A percentile compares a stretch with the other conserved stretches of the same genome.
Evolutionary conservation across 192 early-diverging fungal species (phyloP).

Genomic region (Coemansia sp.): DNA sequence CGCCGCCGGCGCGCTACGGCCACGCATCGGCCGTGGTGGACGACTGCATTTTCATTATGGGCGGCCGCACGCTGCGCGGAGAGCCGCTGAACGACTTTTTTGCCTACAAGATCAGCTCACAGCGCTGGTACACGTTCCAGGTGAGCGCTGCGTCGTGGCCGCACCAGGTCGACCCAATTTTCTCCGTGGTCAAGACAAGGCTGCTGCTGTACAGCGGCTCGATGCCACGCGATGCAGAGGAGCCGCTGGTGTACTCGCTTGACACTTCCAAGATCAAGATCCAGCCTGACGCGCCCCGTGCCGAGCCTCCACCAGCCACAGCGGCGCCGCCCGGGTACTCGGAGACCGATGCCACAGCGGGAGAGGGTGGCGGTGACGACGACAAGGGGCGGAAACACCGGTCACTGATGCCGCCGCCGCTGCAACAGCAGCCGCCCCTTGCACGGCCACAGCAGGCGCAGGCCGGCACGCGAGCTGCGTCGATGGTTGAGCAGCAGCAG

Average conservation of each 20-base stretch:
- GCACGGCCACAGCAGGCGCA: neutral
- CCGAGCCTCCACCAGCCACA: neutral
- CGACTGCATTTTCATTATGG: slow-evolving; percentile 54
- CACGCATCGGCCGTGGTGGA: slow-evolving; percentile 52
- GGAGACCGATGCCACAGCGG: neutral
- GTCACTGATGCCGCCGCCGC: slow-evolving; percentile 33
- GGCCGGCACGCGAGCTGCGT: slow-evolving; percentile 19
- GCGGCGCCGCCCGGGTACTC: neutral
- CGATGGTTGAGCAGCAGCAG: slow-evolving; percentile 27
- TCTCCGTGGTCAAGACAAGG: slow-evolving; percentile 45
- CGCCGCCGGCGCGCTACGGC: slow-evolving; percentile 46
- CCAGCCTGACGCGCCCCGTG: slow-evolving; percentile 39
- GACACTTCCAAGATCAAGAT: slow-evolving; percentile 55
- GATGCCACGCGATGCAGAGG: slow-evolving; percentile 24
- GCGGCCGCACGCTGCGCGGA: slow-evolving; percentile 38
- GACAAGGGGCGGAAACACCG: slow-evolving; percentile 30
- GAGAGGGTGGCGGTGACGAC: neutral
- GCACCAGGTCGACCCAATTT: slow-evolving; percentile 45
- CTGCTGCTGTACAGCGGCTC: slow-evolving; percentile 48
- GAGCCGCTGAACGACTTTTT: slow-evolving; percentile 50
- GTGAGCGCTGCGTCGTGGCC: slow-evolving; percentile 48
- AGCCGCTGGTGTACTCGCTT: slow-evolving; percentile 31
- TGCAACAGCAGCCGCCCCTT: slow-evolving; percentile 11
- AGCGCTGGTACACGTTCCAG: slow-evolving; percentile 57
- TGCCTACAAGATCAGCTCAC: slow-evolving; percentile 47